These are phyloP conservation scores for Candida qinlingensis DNA, from an alignment of 805 yeast genomes.

Conservation along the genomic window DNA sequence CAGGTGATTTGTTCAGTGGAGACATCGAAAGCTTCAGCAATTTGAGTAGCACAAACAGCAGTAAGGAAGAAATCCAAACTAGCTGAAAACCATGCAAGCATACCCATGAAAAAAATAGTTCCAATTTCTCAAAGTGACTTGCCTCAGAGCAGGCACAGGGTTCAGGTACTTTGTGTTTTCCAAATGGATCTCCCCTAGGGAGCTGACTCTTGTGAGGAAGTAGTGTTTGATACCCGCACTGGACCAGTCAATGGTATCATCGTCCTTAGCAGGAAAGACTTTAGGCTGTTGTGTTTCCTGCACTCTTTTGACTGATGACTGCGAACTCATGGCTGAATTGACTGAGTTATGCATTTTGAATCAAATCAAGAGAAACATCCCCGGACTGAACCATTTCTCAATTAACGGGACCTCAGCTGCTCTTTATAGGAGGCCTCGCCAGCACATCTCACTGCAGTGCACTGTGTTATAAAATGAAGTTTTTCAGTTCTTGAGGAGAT, in stretches of 20 bases:
- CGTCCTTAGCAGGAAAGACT: background rate
- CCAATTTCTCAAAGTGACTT: constrained; percentile 40
- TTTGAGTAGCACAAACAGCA: constrained; percentile 45
- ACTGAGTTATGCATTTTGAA: background rate
- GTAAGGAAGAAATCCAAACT: constrained; percentile 61
- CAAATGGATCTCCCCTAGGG: constrained; percentile 17
- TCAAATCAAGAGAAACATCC: background rate
- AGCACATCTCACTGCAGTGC: no score
- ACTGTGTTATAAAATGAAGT: no score
- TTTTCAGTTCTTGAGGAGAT: no score
- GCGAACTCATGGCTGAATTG: background rate
- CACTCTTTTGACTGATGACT: background rate
- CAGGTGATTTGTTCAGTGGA: constrained; percentile 52
- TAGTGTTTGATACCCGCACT: constrained; percentile 7
- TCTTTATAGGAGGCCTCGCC: no score
- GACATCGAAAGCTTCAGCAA: constrained; percentile 46
- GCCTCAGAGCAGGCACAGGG: constrained; percentile 36
- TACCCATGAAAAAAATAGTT: constrained; percentile 49
- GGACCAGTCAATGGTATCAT: constrained; percentile 7
- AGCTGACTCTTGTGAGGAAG: constrained; percentile 14
- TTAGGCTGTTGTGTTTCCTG: background rate
- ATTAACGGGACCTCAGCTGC: no score
- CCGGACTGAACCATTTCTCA: background rate
- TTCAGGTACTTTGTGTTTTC: constrained; percentile 27
- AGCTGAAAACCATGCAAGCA: constrained; percentile 63